phyloP scores from a whole-genome alignment of 2,329 filamentous ascomycete species.

The Orbilia quercus region DNA sequence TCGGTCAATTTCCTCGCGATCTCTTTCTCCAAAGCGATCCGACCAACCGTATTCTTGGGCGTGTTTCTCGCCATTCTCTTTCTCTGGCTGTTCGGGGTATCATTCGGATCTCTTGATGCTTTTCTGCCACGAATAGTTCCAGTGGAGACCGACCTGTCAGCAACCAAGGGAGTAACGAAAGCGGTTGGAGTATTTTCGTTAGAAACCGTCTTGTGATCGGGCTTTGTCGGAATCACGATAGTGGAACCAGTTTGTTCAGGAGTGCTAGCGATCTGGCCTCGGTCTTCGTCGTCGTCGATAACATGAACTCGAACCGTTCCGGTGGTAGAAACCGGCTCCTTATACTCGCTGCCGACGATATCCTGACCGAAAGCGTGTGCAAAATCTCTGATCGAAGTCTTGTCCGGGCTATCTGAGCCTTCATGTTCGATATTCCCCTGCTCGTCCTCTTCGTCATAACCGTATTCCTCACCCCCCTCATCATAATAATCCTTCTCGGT shows the following conservation, averaged over 20 bases:
- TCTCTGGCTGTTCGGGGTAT: constrained; percentile 30
- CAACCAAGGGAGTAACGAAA: not conserved
- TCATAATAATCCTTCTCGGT: not conserved
- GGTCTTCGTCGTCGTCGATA: constrained; percentile 21
- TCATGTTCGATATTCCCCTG: not conserved
- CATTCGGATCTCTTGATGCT: constrained; percentile 7
- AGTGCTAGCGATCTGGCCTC: not conserved
- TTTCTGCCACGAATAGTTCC: constrained; percentile 26
- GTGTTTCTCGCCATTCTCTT: constrained; percentile 51
- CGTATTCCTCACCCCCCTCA: not conserved
- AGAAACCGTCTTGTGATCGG: constrained; percentile 2
- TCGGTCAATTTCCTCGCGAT: not conserved
- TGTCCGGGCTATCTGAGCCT: not conserved
- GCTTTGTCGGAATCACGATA: not conserved
- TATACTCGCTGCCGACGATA: constrained; percentile 12
- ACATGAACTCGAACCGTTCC: constrained; percentile 43
- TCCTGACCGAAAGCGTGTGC: constrained; percentile 44
- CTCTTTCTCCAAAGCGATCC: constrained; percentile 12
- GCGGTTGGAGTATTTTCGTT: not conserved
- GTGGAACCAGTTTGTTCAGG: not conserved
- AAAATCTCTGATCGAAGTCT: constrained; percentile 50
- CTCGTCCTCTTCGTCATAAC: constrained; percentile 3
- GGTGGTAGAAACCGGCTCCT: constrained; percentile 3
- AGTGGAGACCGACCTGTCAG: not conserved
- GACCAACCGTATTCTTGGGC: constrained; percentile 34